Evolutionary conservation across 352 stramenopile species (phyloP).

Genomic region (Stramenopiles sp.): DNA sequence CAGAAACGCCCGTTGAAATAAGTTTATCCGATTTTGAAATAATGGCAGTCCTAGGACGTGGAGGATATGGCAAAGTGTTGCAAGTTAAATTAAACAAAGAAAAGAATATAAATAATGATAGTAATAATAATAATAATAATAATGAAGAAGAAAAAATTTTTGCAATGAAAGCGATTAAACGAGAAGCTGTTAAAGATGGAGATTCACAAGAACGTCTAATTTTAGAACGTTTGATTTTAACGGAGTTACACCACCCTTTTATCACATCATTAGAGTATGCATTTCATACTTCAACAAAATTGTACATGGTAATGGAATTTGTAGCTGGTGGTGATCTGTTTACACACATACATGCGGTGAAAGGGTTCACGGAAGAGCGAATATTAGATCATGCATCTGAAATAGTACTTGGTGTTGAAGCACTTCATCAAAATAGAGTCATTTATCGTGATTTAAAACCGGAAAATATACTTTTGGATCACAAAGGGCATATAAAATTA

Average conservation of each 20-base stretch:
- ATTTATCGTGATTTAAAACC: constrained; percentile 57
- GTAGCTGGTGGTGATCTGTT: constrained; percentile 43
- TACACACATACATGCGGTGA: constrained; percentile 37
- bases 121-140: constrained; percentile 34
- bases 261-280: constrained; percentile 46
- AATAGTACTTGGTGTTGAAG: constrained; percentile 49
- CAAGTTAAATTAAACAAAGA: no score
- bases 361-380: constrained; percentile 49
- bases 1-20: no score
- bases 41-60: constrained; percentile 52
- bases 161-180: constrained; percentile 50
- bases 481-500: constrained; percentile 49
- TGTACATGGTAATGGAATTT: constrained; percentile 56
- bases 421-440: constrained; percentile 44
- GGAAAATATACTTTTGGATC: constrained; percentile 50
- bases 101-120: background rate
- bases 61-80: constrained; percentile 43
- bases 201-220: constrained; percentile 49
- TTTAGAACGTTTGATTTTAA: constrained; percentile 55
- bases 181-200: constrained; percentile 57
- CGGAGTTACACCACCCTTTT: constrained; percentile 56
- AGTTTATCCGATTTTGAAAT: constrained; percentile 60
- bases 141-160: constrained; percentile 42
- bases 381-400: constrained; percentile 54
- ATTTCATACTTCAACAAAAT: constrained; percentile 49